Evolutionary conservation across 495 filamentous ascomycete genomes (phyloP), one percentile per base, ranked within the genome.

Genomic region (Penicillium cinerascens): DNA sequence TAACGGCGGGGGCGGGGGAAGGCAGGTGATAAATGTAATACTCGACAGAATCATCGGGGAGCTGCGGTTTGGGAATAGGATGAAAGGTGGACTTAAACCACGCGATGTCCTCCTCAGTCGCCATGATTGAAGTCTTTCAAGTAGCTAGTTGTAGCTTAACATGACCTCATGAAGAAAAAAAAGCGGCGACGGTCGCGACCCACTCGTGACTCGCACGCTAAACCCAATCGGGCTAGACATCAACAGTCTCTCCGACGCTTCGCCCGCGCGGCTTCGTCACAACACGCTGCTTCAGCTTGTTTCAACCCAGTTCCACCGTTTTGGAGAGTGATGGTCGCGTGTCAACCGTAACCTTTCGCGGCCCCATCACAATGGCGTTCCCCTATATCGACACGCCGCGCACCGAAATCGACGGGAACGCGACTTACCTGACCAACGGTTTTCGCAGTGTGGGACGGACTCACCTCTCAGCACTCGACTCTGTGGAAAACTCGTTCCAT

Each of bases 41-140:
- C 66, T 95, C 88, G 45, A 96, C 82, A 44, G 83, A 87, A 67
- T 97, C 91, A 39, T 97, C 91, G 0, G 93, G 84, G 1, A 96
- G 78, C 39, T 77, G 69, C 17, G 78, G 81, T 60, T 86, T 87
- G 0, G 88, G 86, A 51, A 95, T 76, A 16, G 73, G 71, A 51
- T 54, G 73, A 37, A 78, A 78, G 1, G 75, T 78, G 18, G 75
- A 78, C 42, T 74, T 67, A 41, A 78, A 77, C 75, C 75, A 78
- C 37, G 69, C 73, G 20, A 77, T 54, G 54, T 78, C 75, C 57
- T 78, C 75, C 48, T 76, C 62, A 26, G 73, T 74, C 44, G 71
- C 59, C 75, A 78, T 78, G 33, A 11, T 64, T 42, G 22, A 46
- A 44, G 40, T 16, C 37, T 2, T 17, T 20, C n/a, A 4, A 39